Evolutionary conservation across 768 basidiomycete species (phyloP).

Genomic region (Ephemerocybe angulata): DNA sequence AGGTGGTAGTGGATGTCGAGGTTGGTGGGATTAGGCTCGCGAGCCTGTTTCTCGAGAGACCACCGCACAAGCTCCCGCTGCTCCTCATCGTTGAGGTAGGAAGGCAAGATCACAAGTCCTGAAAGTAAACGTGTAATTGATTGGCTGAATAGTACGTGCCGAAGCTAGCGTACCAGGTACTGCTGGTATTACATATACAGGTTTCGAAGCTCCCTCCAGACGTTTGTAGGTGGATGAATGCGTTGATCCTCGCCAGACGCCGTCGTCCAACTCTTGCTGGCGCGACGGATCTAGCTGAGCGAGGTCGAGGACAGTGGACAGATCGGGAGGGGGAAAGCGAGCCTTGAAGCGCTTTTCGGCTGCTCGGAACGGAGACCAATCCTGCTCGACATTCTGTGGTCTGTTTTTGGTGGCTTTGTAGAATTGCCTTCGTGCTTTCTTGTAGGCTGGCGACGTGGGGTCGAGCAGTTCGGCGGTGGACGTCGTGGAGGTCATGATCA

Average conservation of each 20-base stretch:
- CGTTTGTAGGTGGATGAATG: conserved; percentile 32
- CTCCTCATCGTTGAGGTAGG: conserved; percentile 44
- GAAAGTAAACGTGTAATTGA: conserved; percentile 4
- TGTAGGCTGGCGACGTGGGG: conserved; percentile 51
- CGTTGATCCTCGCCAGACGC: conserved; percentile 45
- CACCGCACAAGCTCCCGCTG: conserved; percentile 71
- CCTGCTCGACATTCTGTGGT: conserved; percentile 37
- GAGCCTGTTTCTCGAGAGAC: conserved; percentile 74
- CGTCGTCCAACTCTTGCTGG: conserved; percentile 38
- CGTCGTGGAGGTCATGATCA: conserved; percentile 20
- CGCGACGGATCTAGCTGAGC: conserved; percentile 42
- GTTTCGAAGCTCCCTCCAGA: conserved; percentile 16
- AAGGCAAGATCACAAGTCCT: conserved; percentile 87
- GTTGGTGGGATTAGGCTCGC: conserved; percentile 81
- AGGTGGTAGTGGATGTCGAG: conserved; percentile 83
- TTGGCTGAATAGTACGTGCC: neutral
- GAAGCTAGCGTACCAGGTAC: conserved; percentile 49
- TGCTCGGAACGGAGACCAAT: conserved; percentile 73
- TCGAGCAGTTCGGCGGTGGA: conserved; percentile 36
- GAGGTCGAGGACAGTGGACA: conserved; percentile 66
- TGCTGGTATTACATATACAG: conserved; percentile 46
- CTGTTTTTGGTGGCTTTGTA: conserved; percentile 59
- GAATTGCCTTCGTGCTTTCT: conserved; percentile 54
- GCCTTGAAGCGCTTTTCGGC: conserved; percentile 82
- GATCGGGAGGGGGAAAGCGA: conserved; percentile 72